A percentile compares a stretch with the other conserved stretches of the same genome.
phyloP scores from a whole-genome alignment of 768 basidiomycete species.

The Russula lepida region DNA sequence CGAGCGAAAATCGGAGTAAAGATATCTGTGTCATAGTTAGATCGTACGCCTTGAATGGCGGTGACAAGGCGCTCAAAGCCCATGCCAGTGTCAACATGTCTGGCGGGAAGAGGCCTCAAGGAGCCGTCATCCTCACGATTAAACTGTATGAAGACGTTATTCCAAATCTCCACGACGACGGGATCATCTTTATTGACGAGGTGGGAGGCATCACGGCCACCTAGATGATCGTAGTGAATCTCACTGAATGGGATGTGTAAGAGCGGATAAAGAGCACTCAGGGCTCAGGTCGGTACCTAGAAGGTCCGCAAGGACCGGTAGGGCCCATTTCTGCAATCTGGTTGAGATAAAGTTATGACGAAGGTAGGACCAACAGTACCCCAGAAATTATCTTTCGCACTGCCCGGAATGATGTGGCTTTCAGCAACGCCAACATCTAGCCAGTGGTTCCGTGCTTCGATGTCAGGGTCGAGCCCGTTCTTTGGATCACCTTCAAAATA shows the following conservation, averaged over 20 bases:
- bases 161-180: conserved; percentile 97
- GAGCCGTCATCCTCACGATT: conserved; percentile 89
- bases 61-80: conserved; percentile 98
- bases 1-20: conserved; percentile 83
- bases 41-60: conserved; percentile 79
- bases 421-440: conserved; percentile 80
- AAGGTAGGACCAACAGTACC: conserved; percentile 42
- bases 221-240: conserved; percentile 94
- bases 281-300: conserved; percentile 46
- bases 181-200: conserved; percentile 97
- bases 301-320: conserved; percentile 96
- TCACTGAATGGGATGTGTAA: conserved; percentile 44
- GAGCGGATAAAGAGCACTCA: neutral
- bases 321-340: conserved; percentile 85
- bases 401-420: conserved; percentile 86
- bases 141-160: conserved; percentile 99
- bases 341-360: neutral
- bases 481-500: conserved; percentile 95
- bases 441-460: conserved; percentile 85
- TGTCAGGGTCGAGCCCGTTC: conserved; percentile 77
- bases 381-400: conserved; percentile 99
- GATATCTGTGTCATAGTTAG: conserved; percentile 98
- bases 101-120: conserved; percentile 72
- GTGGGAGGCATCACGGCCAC: conserved; percentile 89
- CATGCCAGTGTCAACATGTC: conserved; percentile 99